Conservation (phyloP, 768 basidiomycete species). For the Hypholoma fasciculare region DNA sequence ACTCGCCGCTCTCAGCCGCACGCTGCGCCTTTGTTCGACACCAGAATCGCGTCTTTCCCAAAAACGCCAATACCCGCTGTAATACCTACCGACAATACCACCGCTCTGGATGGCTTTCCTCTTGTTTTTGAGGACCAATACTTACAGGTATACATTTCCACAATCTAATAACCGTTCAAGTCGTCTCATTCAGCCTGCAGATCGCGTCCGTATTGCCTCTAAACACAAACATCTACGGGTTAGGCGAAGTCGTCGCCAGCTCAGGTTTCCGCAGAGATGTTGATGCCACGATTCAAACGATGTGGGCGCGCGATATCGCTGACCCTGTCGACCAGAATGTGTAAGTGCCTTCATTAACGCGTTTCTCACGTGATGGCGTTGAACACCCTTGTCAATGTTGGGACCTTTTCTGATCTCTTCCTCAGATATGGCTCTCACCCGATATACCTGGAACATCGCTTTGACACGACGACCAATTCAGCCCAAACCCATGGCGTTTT, state of each 20-base stretch:
- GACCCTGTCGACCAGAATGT: slow-evolving; percentile 70
- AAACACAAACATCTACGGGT: slow-evolving; percentile 73
- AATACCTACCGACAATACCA: slow-evolving; percentile 49
- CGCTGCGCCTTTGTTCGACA: slow-evolving; percentile 66
- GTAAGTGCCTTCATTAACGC: slow-evolving; percentile 34
- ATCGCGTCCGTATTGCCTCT: slow-evolving; percentile 66
- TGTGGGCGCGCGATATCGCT: slow-evolving; percentile 63
- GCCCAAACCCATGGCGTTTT: slow-evolving; percentile 78
- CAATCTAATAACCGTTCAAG: background rate
- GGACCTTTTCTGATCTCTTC: slow-evolving; percentile 2
- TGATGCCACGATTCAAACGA: slow-evolving; percentile 63
- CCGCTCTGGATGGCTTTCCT: slow-evolving; percentile 62
- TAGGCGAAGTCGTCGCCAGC: slow-evolving; percentile 72
- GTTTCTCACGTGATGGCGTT: slow-evolving; percentile 15
- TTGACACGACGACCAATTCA: slow-evolving; percentile 44
- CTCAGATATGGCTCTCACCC: slow-evolving; percentile 72
- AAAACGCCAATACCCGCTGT: slow-evolving; percentile 57
- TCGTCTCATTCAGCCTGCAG: slow-evolving; percentile 24
- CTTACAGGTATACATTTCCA: slow-evolving; percentile 49
- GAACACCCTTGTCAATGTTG: background rate
- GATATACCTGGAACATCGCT: slow-evolving; percentile 75
- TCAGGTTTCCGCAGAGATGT: slow-evolving; percentile 69
- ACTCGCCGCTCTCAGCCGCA: slow-evolving; percentile 62
- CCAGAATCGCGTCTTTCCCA: slow-evolving; percentile 62
- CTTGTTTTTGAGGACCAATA: slow-evolving; percentile 83